These are phyloP conservation scores for Vitis vinifera DNA, from an alignment of 164 flowering plant species.

Conservation along the genomic window DNA sequence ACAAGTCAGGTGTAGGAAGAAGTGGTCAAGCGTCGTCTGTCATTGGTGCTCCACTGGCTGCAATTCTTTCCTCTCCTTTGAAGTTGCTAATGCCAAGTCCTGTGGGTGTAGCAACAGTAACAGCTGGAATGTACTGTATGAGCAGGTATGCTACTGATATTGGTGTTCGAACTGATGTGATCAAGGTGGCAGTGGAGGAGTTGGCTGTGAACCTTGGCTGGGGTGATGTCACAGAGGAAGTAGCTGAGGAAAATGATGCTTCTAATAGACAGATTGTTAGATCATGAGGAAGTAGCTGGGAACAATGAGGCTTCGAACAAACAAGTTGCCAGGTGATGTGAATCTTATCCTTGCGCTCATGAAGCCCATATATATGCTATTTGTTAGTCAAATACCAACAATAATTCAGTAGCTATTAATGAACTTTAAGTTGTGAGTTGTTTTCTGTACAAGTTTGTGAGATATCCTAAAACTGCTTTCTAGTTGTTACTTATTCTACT, in stretches of 20 bases:
- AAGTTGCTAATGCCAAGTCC: slow-evolving; percentile 81
- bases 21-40: slow-evolving; percentile 93
- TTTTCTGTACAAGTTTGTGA: slow-evolving; percentile 1
- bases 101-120: slow-evolving; percentile 73
- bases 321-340: slow-evolving; percentile 12
- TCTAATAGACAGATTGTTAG: slow-evolving; percentile 9
- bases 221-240: slow-evolving; percentile 22
- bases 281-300: slow-evolving; percentile 2
- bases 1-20: slow-evolving; percentile 69
- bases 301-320: slow-evolving; percentile 3
- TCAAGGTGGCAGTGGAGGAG: slow-evolving; percentile 92
- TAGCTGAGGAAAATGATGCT: slow-evolving; percentile 18
- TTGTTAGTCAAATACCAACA: neutral
- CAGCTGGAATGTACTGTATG: slow-evolving; percentile 93
- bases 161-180: slow-evolving; percentile 86
- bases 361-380: slow-evolving; percentile 4
- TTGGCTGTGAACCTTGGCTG: slow-evolving; percentile 71
- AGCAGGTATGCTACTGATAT: slow-evolving; percentile 93
- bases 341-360: slow-evolving; percentile 4
- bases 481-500: neutral
- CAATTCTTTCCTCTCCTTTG: slow-evolving; percentile 82
- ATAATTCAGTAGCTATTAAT: neutral
- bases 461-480: neutral
- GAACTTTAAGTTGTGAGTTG: neutral
- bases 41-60: slow-evolving; percentile 93